phyloP scores from a whole-genome alignment of 768 basidiomycete genomes.

The Termitomyces heimii region DNA sequence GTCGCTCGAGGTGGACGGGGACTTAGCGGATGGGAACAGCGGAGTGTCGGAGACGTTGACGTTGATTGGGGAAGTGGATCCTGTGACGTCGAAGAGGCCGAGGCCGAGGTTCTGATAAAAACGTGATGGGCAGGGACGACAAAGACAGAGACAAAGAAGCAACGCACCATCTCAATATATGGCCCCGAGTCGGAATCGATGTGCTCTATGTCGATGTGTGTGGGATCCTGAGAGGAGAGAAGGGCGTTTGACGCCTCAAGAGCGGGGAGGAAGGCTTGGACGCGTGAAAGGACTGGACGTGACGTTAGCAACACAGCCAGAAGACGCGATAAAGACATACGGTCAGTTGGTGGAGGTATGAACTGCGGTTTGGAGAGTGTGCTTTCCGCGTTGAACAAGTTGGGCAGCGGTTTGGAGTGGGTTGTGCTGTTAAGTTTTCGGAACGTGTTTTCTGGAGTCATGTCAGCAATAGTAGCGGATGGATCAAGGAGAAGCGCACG shows the following conservation, averaged over 20 bases:
- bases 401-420: background rate
- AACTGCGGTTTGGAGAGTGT: constrained; percentile 15
- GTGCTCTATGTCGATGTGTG: constrained; percentile 63
- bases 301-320: background rate
- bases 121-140: background rate
- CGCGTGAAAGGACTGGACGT: constrained; percentile 56
- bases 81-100: constrained; percentile 47
- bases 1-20: constrained; percentile 15
- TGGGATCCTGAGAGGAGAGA: constrained; percentile 44
- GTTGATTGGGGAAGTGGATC: background rate
- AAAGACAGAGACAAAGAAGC: too few species aligned
- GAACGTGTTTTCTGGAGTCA: background rate
- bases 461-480: background rate
- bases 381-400: background rate
- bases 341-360: constrained; percentile 39
- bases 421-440: background rate
- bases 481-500: background rate
- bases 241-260: constrained; percentile 62
- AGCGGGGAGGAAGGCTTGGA: constrained; percentile 63
- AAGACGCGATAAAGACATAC: constrained; percentile 27
- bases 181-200: constrained; percentile 38
- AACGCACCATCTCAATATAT: constrained; percentile 63
- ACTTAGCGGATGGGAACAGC: background rate
- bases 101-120: constrained; percentile 52
- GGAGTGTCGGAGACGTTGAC: background rate